These are phyloP conservation scores for Paramecium primaurelia DNA, from an alignment of 73 alveolate species.

Conservation along the genomic window DNA sequence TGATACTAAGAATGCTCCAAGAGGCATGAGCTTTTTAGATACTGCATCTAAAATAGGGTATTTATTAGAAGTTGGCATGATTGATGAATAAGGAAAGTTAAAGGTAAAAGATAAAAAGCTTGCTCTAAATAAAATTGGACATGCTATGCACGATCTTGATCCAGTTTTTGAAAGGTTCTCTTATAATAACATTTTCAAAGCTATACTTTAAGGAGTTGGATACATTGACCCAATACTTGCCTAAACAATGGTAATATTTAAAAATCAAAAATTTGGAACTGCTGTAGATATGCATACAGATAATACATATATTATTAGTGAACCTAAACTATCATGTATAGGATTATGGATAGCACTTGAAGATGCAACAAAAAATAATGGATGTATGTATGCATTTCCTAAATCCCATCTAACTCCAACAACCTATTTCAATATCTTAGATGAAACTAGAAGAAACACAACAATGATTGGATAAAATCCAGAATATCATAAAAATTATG, in stretches of 20 bases:
- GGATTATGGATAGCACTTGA: conserved; percentile 82
- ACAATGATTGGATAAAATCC: conserved; percentile 31
- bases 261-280: conserved; percentile 73
- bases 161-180: conserved; percentile 66
- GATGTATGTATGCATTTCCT: conserved; percentile 77
- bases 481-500: conserved; percentile 30
- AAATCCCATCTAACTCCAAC: conserved; percentile 66
- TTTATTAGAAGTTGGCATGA: conserved; percentile 56
- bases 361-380: conserved; percentile 73
- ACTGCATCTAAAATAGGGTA: conserved; percentile 61
- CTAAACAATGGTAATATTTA: conserved; percentile 75
- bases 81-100: conserved; percentile 62
- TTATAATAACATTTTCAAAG: conserved; percentile 50
- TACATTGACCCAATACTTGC: conserved; percentile 61
- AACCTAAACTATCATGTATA: conserved; percentile 65
- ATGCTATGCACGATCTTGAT: conserved; percentile 77
- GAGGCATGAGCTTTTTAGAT: conserved; percentile 48
- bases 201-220: conserved; percentile 57
- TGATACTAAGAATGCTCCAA: conserved; percentile 45
- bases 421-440: neutral
- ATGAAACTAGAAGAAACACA: conserved; percentile 31
- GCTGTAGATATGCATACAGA: conserved; percentile 77
- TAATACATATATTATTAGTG: conserved; percentile 65
- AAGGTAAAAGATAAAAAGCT: conserved; percentile 10
- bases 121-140: conserved; percentile 75